Base-by-base conservation (phyloP, 768 basidiomycete genomes). In the Lentinula sp. region DNA sequence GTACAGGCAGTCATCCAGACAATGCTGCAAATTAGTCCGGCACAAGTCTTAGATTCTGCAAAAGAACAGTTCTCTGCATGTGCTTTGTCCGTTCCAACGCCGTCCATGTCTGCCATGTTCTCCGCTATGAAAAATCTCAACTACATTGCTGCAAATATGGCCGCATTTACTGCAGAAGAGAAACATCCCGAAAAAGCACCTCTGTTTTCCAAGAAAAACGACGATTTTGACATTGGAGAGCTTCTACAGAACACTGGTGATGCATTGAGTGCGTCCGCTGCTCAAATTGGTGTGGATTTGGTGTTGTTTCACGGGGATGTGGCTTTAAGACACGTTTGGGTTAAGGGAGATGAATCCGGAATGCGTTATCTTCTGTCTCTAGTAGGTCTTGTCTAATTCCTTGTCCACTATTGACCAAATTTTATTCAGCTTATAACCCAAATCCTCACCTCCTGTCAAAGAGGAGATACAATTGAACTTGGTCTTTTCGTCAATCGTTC, bases 41-140 rank as follows among this genome's bases (percentile, higher is more conserved):
- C 89, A 0, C 95, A 98, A 72, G 76, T 97, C 18, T 81, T 97
- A 50, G 94, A 97, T 70, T 85, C 91, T n/a, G 87, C 89, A 2
- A 95, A 91, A 71, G 95, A 98, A 69, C 94, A 95, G 70, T 90
- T 94, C 68, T 89, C 94, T 1, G 89, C 92, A 28, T 96, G 92
- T 71, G 84, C 93, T 1, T 73, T 98, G 28, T 87, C 91, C 40
- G 84, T 97, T 48, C 95, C 95, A 9, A 91, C 91, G 0, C 84
- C 93, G 5, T 92, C 89, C 65, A 81, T 98, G 73, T 90, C 91
- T 16, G 91, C 93, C 42, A 80, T 98, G 71, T 84, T 97, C 70
- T 92, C 91, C 16, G 83, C 88, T 42, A 93, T 97, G 91, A 93
- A 94, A 75, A 91, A 89, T 65, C 83, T 98, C 65, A 96, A 96